Evolutionary conservation across 495 filamentous ascomycete genomes (phyloP).

Genomic region (Neurospora terricola): DNA sequence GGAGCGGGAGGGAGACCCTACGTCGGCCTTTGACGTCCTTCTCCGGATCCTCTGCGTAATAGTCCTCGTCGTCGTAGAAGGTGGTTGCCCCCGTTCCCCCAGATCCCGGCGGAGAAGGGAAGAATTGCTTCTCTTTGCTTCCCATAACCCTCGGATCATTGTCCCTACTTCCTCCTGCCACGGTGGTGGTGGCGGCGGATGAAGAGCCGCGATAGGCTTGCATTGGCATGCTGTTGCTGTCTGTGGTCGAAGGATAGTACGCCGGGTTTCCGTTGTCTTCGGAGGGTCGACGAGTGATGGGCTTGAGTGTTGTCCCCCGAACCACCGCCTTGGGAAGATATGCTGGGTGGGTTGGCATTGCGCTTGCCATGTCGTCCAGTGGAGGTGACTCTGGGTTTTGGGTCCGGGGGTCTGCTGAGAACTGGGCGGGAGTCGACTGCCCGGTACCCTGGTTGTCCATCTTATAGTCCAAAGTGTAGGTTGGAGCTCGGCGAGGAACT

Average conservation of each 20-base stretch:
- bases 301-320: conserved; percentile 14
- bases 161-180: neutral
- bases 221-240: neutral
- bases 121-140: neutral
- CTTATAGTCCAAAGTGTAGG: conserved; percentile 26
- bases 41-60: neutral
- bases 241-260: conserved; percentile 1
- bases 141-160: conserved; percentile 1
- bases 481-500: conserved; percentile 1
- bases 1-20: neutral
- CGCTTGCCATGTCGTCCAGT: conserved; percentile 11
- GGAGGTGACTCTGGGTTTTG: conserved; percentile 4
- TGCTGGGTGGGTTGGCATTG: conserved; percentile 39
- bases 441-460: conserved; percentile 18
- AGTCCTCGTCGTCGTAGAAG: neutral
- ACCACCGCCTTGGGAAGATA: conserved; percentile 32
- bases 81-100: neutral
- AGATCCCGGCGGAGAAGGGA: neutral
- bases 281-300: conserved; percentile 10
- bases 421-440: conserved; percentile 16
- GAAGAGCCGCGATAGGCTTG: neutral
- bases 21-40: neutral
- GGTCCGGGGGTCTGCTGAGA: conserved; percentile 9
- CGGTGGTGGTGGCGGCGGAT: neutral
- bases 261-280: conserved; percentile 6